Percentiles rank a stretch among this genome's conserved stretches.
Evolutionary conservation across 2,329 filamentous ascomycete species (phyloP).

Genomic region (Fusarium buharicum): DNA sequence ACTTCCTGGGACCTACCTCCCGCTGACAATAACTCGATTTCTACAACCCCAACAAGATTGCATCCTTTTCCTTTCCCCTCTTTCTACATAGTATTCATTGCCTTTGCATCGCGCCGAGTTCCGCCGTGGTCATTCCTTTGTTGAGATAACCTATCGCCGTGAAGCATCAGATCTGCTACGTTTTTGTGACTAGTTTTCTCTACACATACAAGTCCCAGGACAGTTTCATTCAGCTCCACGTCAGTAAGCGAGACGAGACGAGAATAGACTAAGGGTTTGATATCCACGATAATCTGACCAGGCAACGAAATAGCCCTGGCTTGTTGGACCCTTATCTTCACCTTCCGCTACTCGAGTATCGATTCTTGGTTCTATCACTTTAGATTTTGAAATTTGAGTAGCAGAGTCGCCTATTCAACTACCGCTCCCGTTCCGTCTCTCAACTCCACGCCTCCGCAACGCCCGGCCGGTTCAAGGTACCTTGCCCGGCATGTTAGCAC

Average conservation of each 20-base stretch:
- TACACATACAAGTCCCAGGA: background rate
- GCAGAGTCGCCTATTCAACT: slow-evolving; percentile 12
- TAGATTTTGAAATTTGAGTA: too few species aligned
- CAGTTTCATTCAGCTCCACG: background rate
- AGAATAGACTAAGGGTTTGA: slow-evolving; percentile 6
- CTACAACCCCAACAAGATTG: slow-evolving; percentile 17
- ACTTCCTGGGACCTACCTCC: slow-evolving; percentile 1
- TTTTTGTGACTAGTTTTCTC: slow-evolving; percentile 2
- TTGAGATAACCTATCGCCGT: background rate
- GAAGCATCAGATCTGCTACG: slow-evolving; percentile 17
- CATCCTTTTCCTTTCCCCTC: slow-evolving; percentile 19
- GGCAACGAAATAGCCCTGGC: slow-evolving; percentile 14
- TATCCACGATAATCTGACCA: slow-evolving; percentile 20
- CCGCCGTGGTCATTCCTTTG: slow-evolving; percentile 1
- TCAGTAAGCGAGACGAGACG: slow-evolving; percentile 20
- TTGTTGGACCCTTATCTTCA: background rate
- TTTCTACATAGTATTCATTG: slow-evolving; percentile 2
- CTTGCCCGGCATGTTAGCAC: slow-evolving; percentile 33
- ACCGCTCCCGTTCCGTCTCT: slow-evolving; percentile 13
- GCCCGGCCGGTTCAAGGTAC: slow-evolving; percentile 8
- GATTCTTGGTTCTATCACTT: background rate
- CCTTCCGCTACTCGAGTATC: background rate
- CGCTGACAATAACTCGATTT: slow-evolving; percentile 4
- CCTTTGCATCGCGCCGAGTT: slow-evolving; percentile 2
- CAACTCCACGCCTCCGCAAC: slow-evolving; percentile 30